These are phyloP conservation scores for Aspergillus sp. DNA, from an alignment of 2,329 filamentous ascomycete genomes.

Conservation along the genomic window DNA sequence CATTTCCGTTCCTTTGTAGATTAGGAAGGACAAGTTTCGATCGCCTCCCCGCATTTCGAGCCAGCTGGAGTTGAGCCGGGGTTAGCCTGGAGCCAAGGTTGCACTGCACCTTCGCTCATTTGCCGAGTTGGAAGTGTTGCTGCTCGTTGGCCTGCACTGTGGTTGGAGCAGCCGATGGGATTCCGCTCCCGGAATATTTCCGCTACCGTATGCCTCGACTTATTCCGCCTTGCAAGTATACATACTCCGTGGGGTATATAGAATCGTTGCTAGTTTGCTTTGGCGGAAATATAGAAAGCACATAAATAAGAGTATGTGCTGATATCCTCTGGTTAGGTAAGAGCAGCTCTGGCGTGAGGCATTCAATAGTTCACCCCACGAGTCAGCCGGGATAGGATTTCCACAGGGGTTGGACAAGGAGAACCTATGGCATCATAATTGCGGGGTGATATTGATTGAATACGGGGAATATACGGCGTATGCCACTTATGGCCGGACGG, in stretches of 20 bases:
- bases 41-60: constrained; percentile 6
- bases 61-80: constrained; percentile 3
- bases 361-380: too few species aligned
- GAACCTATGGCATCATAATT: too few species aligned
- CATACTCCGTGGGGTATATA: background rate
- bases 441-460: too few species aligned
- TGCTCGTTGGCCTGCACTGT: background rate
- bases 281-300: too few species aligned
- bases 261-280: too few species aligned
- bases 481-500: too few species aligned
- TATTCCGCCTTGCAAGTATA: background rate
- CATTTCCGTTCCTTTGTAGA: constrained; percentile 12
- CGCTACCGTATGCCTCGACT: constrained; percentile 2
- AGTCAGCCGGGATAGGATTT: too few species aligned
- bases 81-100: constrained; percentile 1
- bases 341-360: too few species aligned
- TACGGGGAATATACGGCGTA: too few species aligned
- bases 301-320: too few species aligned
- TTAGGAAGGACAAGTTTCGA: background rate
- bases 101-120: constrained; percentile 3
- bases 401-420: too few species aligned
- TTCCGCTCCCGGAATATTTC: constrained; percentile 20
- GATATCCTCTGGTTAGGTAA: too few species aligned
- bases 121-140: constrained; percentile 1
- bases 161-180: constrained; percentile 8